Conservation (phyloP, 148 eudicot genomes). For the Silene latifolia region DNA sequence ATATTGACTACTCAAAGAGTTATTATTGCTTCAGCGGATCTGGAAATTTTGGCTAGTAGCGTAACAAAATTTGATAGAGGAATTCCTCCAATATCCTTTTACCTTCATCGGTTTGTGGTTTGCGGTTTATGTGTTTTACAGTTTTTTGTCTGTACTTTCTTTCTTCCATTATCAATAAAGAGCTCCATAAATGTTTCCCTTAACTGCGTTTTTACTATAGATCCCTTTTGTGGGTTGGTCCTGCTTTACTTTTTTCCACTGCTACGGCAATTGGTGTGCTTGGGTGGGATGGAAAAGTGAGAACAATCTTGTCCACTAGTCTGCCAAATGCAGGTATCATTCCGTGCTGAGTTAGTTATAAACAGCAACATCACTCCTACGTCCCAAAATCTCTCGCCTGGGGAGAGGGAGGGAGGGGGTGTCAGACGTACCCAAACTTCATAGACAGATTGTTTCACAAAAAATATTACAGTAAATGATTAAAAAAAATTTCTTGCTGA, state of each 20-base stretch:
- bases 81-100: slow-evolving; percentile 94
- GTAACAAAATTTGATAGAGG: slow-evolving; percentile 87
- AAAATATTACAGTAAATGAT: too few species aligned
- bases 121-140: slow-evolving; percentile 14
- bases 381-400: neutral
- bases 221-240: slow-evolving; percentile 98
- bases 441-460: neutral
- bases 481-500: neutral
- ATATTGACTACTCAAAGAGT: slow-evolving; percentile 85
- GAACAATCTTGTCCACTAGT: slow-evolving; percentile 73
- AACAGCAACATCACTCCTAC: neutral
- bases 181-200: slow-evolving; percentile 29
- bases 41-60: slow-evolving; percentile 80
- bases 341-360: neutral
- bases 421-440: neutral
- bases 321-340: slow-evolving; percentile 84
- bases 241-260: slow-evolving; percentile 91
- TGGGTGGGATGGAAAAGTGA: slow-evolving; percentile 99
- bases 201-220: slow-evolving; percentile 67
- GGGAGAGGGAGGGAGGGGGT: too few species aligned
- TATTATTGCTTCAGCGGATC: slow-evolving; percentile 82
- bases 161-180: slow-evolving; percentile 10
- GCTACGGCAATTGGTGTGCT: slow-evolving; percentile 78
- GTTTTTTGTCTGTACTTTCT: neutral
- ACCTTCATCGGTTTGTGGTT: slow-evolving; percentile 12